Percentiles rank a stretch among this genome's conserved stretches.
Evolutionary conservation across 352 stramenopile species (phyloP).

Genomic region (Phytopythium aichiense): DNA sequence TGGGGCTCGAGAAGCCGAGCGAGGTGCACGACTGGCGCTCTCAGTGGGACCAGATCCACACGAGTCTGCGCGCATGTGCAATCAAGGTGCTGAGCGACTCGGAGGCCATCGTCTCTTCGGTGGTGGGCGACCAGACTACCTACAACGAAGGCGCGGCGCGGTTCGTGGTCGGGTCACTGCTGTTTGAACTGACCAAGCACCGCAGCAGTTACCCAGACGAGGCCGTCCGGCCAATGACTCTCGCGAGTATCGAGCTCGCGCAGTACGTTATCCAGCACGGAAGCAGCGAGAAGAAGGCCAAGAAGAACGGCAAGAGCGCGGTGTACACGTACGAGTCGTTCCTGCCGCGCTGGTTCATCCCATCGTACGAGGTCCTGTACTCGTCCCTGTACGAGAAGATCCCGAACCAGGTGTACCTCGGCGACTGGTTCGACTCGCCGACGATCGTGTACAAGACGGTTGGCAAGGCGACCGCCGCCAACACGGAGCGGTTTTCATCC

Average conservation of each 20-base stretch:
- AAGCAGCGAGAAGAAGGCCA: background rate
- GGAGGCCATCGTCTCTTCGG: constrained; percentile 1
- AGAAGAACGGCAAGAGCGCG: background rate
- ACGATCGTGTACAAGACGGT: constrained; percentile 8
- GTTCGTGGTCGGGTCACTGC: constrained; percentile 6
- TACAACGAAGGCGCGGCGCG: constrained; percentile 4
- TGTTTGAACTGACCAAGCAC: constrained; percentile 25
- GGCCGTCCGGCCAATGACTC: constrained; percentile 12
- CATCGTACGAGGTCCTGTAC: constrained; percentile 7
- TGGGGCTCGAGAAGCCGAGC: constrained; percentile 1
- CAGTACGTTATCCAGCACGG: background rate
- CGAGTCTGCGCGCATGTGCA: background rate
- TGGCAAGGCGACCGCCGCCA: background rate
- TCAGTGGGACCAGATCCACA: constrained; percentile 4
- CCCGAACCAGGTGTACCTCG: constrained; percentile 7
- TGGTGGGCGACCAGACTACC: background rate
- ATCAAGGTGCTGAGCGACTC: constrained; percentile 5
- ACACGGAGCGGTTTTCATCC: background rate
- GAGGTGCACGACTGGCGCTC: constrained; percentile 6
- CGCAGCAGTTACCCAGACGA: constrained; percentile 20
- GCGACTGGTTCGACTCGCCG: constrained; percentile 8
- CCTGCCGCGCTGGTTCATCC: constrained; percentile 7
- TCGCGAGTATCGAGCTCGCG: constrained; percentile 2
- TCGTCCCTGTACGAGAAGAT: constrained; percentile 8
- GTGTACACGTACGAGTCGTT: constrained; percentile 1